Evolutionary conservation across 352 stramenopile genomes (phyloP), one percentile per base, ranked within the genome.

Genomic region (Phytopythium sindhum): DNA sequence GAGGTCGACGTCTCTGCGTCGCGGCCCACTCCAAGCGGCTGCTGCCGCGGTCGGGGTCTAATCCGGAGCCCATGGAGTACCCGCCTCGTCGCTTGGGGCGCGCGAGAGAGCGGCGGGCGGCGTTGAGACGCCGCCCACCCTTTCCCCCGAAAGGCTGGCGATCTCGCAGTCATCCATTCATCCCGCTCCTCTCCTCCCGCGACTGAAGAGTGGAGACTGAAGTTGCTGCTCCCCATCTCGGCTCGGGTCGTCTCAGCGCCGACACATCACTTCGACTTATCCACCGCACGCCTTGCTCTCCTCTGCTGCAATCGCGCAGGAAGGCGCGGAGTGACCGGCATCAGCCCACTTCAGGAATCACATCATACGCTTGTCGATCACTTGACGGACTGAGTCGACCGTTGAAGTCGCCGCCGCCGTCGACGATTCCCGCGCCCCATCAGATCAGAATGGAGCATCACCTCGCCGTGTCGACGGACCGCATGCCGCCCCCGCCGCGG

Each of bases 81-180:
- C 0, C n/a, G 51, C 28, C 51, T 57, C 51, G 51, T 57, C 51
- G 51, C 51, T 57, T 41, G 28, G n/a, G 51, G 12, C 24, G 44
- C 19, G 50, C 51, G 44, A 51, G 44, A 51, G 44, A 51, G 44
- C 51, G 51, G 51, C 51, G 51, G 17, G 51, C 51, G 51, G 29
- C 51, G 51, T 57, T 29, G n/a, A 28, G 44, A 55, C 48, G 8
- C 23, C 47, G 28, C 24, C 48, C 23, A 11, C 48, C 15, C 50
- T 39, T 37, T 37, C 24, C 15, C 24, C 15, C 29, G 24, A 37
- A n/a, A 35, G 50, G 41, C 41, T 47, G 41, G 41, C 41, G 19
- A 23, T 8, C 41, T 37, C 29, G 50, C 50, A 57, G 51, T 42
- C 51, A 57, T 57, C 51, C 51, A 57, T 39, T 57, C 51, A 42